Evolutionary conservation across 164 flowering plant species (phyloP).

Genomic region (Euptelea pleiosperma): DNA sequence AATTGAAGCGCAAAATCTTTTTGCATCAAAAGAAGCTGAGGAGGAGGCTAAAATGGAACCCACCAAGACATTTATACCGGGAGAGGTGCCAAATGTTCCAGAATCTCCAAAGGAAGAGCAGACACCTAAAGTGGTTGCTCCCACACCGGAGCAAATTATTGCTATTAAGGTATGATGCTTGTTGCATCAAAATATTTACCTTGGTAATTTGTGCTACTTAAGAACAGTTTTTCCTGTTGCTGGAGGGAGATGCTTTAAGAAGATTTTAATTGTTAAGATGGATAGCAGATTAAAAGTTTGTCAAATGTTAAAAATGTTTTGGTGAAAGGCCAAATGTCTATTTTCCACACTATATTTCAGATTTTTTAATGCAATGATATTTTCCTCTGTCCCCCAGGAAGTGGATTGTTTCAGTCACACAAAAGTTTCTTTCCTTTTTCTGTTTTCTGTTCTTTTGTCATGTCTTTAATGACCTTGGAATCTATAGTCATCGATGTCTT

Average conservation of each 20-base stretch:
- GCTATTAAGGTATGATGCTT: constrained; percentile 78
- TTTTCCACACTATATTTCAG: too few relatives aligned
- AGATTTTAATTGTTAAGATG: too few relatives aligned
- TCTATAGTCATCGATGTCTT: background rate
- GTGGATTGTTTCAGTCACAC: too few relatives aligned
- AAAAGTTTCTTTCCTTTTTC: too few relatives aligned
- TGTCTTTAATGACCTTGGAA: too few relatives aligned
- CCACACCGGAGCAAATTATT: constrained; percentile 92
- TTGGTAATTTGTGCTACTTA: background rate
- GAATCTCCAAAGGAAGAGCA: constrained; percentile 56
- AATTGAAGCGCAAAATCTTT: constrained; percentile 60
- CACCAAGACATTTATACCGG: constrained; percentile 51
- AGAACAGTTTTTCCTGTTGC: background rate
- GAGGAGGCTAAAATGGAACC: constrained; percentile 67
- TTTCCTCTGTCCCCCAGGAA: too few relatives aligned
- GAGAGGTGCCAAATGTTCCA: constrained; percentile 41
- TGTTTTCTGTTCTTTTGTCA: too few relatives aligned
- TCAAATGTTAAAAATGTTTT: too few relatives aligned
- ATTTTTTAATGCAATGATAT: too few relatives aligned
- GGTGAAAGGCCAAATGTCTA: too few relatives aligned
- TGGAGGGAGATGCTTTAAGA: too few relatives aligned
- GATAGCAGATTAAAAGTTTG: too few relatives aligned
- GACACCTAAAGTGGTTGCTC: constrained; percentile 61
- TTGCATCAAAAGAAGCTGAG: constrained; percentile 80
- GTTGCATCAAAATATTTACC: constrained; percentile 5